These are phyloP conservation scores for Wickerhamiella kurtzmanii DNA, from an alignment of 805 yeast species.

Conservation along the genomic window DNA sequence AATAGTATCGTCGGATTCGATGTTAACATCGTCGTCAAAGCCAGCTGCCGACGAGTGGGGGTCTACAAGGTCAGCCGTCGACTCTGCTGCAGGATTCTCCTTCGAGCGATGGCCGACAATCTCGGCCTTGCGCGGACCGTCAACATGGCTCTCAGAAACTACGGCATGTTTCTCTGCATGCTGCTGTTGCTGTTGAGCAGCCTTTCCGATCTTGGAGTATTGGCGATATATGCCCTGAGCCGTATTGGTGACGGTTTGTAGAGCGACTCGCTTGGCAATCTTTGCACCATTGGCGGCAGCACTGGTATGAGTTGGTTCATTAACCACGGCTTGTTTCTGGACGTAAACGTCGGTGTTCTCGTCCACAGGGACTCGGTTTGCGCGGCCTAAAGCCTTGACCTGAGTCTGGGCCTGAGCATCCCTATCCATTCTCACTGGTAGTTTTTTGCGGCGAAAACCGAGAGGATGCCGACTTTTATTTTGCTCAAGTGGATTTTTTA, in stretches of 20 bases:
- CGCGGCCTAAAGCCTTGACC: not conserved
- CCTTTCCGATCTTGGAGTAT: not conserved
- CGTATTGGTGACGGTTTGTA: conserved; percentile 13
- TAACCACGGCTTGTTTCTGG: not conserved
- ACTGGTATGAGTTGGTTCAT: no score
- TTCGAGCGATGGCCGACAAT: not conserved
- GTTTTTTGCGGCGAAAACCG: no score
- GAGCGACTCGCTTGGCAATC: conserved; percentile 9
- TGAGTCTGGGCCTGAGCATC: not conserved
- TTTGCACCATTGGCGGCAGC: not conserved
- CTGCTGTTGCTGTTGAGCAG: not conserved
- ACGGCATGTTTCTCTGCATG: no score
- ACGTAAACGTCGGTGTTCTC: not conserved
- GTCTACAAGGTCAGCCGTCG: conserved; percentile 3
- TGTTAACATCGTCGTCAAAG: conserved; percentile 14
- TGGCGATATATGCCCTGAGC: not conserved
- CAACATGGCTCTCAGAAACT: not conserved
- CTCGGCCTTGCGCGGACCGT: not conserved
- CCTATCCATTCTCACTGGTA: not conserved
- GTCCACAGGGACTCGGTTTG: not conserved
- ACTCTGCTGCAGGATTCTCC: conserved; percentile 1
- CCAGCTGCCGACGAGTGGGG: conserved; percentile 17
- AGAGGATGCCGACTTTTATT: no score
- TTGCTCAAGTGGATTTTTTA: not conserved
- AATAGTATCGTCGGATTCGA: conserved; percentile 3